A percentile compares a stretch with the other conserved stretches of the same genome.
phyloP scores from a whole-genome alignment of 345 rosid species.

The Brassica incana region DNA sequence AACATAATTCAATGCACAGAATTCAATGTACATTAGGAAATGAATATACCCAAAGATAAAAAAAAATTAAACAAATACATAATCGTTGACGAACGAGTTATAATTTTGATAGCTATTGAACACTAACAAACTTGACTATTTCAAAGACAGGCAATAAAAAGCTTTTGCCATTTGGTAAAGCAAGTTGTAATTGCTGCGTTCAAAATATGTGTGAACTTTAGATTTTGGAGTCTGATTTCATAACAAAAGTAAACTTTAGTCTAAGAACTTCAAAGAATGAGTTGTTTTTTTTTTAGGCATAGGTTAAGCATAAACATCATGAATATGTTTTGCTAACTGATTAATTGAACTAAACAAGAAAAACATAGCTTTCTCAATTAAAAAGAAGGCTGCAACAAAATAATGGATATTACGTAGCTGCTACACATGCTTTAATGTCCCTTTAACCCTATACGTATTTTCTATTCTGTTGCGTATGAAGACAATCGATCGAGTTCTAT shows the following conservation, averaged over 20 bases:
- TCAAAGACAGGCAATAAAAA: background rate
- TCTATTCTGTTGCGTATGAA: constrained; percentile 20
- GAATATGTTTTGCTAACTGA: background rate
- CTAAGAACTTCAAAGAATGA: background rate
- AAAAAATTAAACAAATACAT: background rate
- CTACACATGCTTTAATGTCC: constrained; percentile 30
- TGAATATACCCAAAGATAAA: background rate
- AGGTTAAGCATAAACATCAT: background rate
- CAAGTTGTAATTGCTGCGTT: background rate
- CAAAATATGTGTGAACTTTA: background rate
- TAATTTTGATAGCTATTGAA: background rate
- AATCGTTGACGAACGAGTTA: background rate
- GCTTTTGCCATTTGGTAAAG: background rate
- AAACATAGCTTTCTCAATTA: background rate
- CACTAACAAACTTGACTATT: background rate
- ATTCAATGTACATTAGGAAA: background rate
- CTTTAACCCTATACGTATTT: background rate
- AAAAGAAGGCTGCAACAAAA: background rate
- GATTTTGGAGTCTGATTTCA: background rate
- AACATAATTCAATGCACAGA: background rate
- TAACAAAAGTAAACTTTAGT: background rate
- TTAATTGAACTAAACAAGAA: background rate
- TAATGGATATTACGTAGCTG: constrained; percentile 10
- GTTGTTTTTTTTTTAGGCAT: background rate
- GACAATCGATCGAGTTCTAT: constrained; percentile 1